These are phyloP conservation scores for Tuber borchii DNA, from an alignment of 495 filamentous ascomycete species.

Conservation along the genomic window DNA sequence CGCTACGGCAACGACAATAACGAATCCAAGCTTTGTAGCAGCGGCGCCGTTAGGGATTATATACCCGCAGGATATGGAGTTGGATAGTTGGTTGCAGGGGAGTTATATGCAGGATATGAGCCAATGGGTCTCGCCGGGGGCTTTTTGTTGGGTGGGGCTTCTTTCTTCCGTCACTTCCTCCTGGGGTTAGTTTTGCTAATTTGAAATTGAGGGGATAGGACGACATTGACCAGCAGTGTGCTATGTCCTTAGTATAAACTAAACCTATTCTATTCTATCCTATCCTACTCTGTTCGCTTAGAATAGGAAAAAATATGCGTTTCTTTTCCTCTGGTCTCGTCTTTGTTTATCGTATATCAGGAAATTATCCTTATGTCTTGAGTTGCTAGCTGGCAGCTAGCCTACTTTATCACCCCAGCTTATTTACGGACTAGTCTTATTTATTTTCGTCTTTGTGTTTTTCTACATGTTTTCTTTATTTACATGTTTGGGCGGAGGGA, in stretches of 20 bases:
- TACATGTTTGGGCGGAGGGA: not conserved
- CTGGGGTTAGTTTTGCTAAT: not conserved
- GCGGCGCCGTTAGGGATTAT: not conserved
- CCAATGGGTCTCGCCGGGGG: not conserved
- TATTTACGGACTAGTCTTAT: not conserved
- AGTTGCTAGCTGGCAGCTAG: not conserved
- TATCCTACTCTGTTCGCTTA: not conserved
- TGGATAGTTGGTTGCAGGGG: not conserved
- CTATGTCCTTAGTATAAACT: not conserved
- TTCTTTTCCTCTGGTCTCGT: not conserved
- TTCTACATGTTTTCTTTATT: not conserved
- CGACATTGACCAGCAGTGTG: not conserved
- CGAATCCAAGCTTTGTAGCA: not conserved
- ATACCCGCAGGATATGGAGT: slow-evolving; percentile 1
- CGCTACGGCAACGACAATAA: not conserved
- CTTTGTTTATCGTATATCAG: not conserved
- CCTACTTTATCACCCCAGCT: not conserved
- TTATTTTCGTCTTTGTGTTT: not conserved
- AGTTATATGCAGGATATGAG: not conserved
- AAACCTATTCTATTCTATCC: not conserved
- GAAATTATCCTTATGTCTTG: not conserved
- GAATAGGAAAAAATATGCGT: not conserved
- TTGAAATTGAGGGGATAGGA: not conserved
- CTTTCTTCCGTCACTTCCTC: not conserved
- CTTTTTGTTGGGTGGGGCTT: not conserved